Base-by-base conservation (phyloP, 208 protist genomes). In the Endotrypanum monterogeii region DNA sequence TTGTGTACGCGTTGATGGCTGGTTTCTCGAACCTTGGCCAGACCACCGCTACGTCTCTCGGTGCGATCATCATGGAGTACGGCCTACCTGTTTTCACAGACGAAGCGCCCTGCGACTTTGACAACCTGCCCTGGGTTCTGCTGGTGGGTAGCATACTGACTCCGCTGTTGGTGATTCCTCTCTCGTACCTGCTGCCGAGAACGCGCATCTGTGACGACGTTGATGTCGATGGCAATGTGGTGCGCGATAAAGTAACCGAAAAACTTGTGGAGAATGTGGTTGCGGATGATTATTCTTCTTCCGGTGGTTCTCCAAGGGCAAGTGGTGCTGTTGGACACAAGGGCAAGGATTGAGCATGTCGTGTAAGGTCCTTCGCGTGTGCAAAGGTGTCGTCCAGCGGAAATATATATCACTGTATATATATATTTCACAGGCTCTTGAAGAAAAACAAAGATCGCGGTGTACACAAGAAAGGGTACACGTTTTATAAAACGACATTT, bases 1-100 rank as follows among this genome's bases (percentile, higher is more conserved):
- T 88, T 56, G 83, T 94, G 68, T 94, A 90, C 51, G 86, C 92
- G 44, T 77, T 96, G 12, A 75, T 96, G 50, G 91, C 88, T 3
- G 91, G 91, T 8, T 94, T 90, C 68, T 71, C 60, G 23, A 66
- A 94, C 76, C 85, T 96, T 56, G 91, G 89, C 16, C 74, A 79
- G 71, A 72, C 79, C 32, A 82, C 90, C 18, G 67, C 84, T 11
- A 32, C 44, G 32, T 70, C 80, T 3, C 70, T 89, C 56, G 90
- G 80, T 18, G 76, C 78, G 54, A 58, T 89, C n/a, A 32, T 92
- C 23, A 89, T 91, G 73, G 74, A 86, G 60, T 78, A 70, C 37
- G 68, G 74, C 52, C 85, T 74, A 79, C 78, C 82, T n/a, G 79
- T 94, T 30, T 57, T 69, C 23, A 54, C 67, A n/a, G 74, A 66